phyloP scores from a whole-genome alignment of 305 asterid species.

The Solanum chacoense region DNA sequence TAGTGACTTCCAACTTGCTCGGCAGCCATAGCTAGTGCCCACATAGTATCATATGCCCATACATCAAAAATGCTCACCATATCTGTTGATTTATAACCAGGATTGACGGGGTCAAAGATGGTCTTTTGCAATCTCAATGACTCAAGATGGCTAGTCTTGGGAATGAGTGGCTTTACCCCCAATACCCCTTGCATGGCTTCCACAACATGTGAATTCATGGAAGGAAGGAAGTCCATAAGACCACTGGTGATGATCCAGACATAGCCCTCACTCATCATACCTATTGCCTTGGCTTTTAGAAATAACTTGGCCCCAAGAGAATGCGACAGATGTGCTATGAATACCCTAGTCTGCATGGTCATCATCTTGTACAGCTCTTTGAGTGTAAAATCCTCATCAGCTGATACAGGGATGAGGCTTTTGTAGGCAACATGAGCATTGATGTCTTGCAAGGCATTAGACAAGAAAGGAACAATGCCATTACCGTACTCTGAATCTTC shows the following conservation, averaged over 20 bases:
- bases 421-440: constrained; percentile 17
- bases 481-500: constrained; percentile 37
- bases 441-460: constrained; percentile 19
- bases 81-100: constrained; percentile 6
- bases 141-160: background rate
- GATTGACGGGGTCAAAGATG: background rate
- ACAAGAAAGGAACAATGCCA: constrained; percentile 25
- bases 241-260: constrained; percentile 32
- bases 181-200: constrained; percentile 30
- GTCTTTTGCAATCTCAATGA: background rate
- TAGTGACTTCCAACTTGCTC: constrained; percentile 18
- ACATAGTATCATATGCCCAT: constrained; percentile 29
- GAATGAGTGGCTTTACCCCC: constrained; percentile 24
- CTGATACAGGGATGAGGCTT: constrained; percentile 20
- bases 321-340: constrained; percentile 22
- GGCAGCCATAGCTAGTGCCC: constrained; percentile 39
- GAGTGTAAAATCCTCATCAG: constrained; percentile 17
- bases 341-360: constrained; percentile 33
- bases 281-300: constrained; percentile 15
- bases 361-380: constrained; percentile 26
- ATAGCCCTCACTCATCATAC: constrained; percentile 32
- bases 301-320: constrained; percentile 23
- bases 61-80: constrained; percentile 11
- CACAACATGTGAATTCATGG: constrained; percentile 12
- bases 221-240: constrained; percentile 16